Conservation (phyloP, 148 eudicot genomes). For the Amaranthus cruentus region DNA sequence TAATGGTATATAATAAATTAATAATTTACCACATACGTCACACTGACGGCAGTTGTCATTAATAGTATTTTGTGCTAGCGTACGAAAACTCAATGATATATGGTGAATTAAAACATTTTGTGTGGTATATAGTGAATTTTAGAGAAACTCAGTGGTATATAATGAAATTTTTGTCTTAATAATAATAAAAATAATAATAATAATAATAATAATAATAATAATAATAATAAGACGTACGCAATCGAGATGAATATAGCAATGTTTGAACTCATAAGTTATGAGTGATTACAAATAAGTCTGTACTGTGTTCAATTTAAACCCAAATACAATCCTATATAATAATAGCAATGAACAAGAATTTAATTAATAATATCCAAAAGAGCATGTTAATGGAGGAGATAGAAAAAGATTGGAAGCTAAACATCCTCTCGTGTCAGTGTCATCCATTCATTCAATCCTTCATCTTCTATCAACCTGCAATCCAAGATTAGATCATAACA, state of each 20-base stretch:
- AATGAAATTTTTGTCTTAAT: too few species aligned
- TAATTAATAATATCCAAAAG: not conserved
- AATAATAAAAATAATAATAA: too few species aligned
- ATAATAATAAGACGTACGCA: not conserved
- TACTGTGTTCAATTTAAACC: conserved; percentile 16
- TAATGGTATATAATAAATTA: too few species aligned
- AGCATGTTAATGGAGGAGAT: not conserved
- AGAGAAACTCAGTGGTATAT: too few species aligned
- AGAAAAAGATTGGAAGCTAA: conserved; percentile 14
- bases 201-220: conserved; percentile 3
- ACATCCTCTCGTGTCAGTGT: conserved; percentile 58
- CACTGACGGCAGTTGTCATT: too few species aligned
- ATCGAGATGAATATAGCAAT: not conserved
- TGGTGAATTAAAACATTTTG: too few species aligned
- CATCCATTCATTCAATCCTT: conserved; percentile 16
- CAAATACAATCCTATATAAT: not conserved
- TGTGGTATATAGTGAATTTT: too few species aligned
- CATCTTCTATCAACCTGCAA: conserved; percentile 34
- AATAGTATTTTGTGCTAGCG: too few species aligned
- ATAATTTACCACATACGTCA: too few species aligned
- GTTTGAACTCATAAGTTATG: conserved; percentile 6
- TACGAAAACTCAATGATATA: too few species aligned
- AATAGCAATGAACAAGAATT: not conserved
- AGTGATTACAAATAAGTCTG: conserved; percentile 23
- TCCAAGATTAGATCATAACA: not conserved